Conservation (phyloP, 768 basidiomycete species). For the Tricholoma matsutake region DNA sequence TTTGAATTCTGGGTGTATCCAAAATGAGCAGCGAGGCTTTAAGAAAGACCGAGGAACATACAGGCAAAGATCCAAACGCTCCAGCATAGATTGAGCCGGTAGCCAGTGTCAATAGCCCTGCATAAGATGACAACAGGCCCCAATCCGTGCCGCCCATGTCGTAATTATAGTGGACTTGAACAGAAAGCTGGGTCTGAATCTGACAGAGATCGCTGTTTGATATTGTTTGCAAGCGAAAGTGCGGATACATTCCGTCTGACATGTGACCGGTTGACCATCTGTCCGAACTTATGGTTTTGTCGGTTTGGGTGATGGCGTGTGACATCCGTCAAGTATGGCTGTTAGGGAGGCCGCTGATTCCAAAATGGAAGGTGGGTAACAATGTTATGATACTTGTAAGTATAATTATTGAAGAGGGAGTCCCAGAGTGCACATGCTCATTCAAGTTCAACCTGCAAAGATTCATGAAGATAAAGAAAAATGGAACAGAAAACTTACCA, state of each 20-base stretch:
- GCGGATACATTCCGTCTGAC: no score
- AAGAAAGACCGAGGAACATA: constrained; percentile 31
- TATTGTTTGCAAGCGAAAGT: no score
- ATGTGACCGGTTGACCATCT: neutral
- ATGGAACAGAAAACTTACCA: no score
- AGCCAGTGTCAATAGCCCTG: constrained; percentile 64
- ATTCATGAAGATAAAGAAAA: no score
- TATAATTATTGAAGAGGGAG: no score
- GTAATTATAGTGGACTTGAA: neutral
- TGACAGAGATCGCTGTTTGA: neutral
- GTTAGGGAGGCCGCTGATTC: no score
- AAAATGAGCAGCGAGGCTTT: constrained; percentile 4
- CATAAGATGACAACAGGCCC: constrained; percentile 66
- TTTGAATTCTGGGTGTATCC: constrained; percentile 2
- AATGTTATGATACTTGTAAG: no score
- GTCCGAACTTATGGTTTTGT: neutral
- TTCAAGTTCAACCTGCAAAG: no score
- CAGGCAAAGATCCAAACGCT: constrained; percentile 65
- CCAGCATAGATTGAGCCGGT: constrained; percentile 67
- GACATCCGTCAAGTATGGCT: no score
- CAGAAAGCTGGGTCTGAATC: neutral
- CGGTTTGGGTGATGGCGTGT: neutral
- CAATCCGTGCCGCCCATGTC: constrained; percentile 36
- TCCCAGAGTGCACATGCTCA: no score
- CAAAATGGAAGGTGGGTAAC: no score